Evolutionary conservation across 352 stramenopile species (phyloP).

Genomic region (Globisporangium solare): DNA sequence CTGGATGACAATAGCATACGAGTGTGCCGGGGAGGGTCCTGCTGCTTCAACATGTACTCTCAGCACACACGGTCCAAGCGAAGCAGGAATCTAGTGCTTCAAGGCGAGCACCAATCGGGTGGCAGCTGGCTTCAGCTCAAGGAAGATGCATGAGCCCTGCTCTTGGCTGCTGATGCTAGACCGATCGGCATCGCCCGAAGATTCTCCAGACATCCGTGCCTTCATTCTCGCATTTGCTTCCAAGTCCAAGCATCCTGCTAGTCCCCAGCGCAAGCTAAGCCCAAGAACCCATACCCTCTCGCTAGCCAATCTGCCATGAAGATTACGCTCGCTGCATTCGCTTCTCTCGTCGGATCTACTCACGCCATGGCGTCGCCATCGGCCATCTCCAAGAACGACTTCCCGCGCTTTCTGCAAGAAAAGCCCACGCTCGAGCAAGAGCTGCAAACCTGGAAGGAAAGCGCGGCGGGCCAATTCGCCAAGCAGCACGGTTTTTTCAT

Average conservation of each 20-base stretch:
- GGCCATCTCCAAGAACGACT: slow-evolving; percentile 13
- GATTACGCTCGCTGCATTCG: slow-evolving; percentile 23
- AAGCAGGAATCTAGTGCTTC: too few species aligned
- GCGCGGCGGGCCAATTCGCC: slow-evolving; percentile 38
- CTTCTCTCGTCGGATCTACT: slow-evolving; percentile 11
- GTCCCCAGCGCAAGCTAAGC: not conserved
- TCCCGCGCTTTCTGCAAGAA: slow-evolving; percentile 44
- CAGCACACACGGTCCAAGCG: not conserved
- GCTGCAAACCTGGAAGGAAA: slow-evolving; percentile 46
- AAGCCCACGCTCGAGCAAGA: slow-evolving; percentile 32
- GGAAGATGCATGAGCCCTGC: too few species aligned
- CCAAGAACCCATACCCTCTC: slow-evolving; percentile 13
- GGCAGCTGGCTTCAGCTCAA: too few species aligned
- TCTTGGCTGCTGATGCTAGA: too few species aligned
- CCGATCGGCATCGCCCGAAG: too few species aligned
- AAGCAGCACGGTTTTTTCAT: slow-evolving; percentile 40
- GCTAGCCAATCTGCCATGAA: slow-evolving; percentile 24
- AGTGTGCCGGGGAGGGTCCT: too few species aligned
- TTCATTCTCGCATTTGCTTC: too few species aligned
- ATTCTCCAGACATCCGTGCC: too few species aligned
- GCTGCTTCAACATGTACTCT: not conserved
- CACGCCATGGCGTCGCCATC: slow-evolving; percentile 15
- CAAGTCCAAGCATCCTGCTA: too few species aligned
- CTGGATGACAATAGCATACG: slow-evolving; percentile 3
- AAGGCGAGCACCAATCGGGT: too few species aligned